Base-by-base conservation (phyloP, 257 asterid genomes). In the Echium plantagineum region DNA sequence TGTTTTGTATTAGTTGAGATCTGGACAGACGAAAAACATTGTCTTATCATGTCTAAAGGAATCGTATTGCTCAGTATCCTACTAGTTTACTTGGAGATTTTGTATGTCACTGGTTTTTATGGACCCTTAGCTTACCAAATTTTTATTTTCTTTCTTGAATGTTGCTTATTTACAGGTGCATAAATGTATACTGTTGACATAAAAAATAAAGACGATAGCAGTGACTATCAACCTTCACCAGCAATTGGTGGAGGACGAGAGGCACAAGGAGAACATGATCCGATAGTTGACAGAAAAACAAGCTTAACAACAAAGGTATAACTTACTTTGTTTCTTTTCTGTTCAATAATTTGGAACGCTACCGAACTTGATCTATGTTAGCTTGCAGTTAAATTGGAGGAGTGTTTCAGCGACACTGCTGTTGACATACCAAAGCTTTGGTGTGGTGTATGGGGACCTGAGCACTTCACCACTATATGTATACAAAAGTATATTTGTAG, bases 391-490 rank as follows among this genome's bases (percentile, higher is more conserved):
- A 58, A 46, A 78, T 61, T 69, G 72, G 79, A 78, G 61, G 58
- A 71, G 71, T 69, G 62, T 82, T 63, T 80, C 94, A 17, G 62
- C 71, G 66, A 69, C 79, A 57, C 74, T 91, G 66, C 47, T 86
- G 24, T 81, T 91, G 57, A 96, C 96, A 18, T 91, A 91, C 74
- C 94, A 91, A 75, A 85, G 98, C 89, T 74, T 85, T 21, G 98
- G 98, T n/a, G 96, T 91, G 61, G 98, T 91, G 49, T 91, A 82
- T 63, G 98, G 98, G 72, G 96, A 88, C 74, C 75, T 91, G 72
- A 81, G 96, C 83, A 91, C 98, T 31, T 88, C 98, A 18, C 98
- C 96, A 5, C 93, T 91, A 26, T 91, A 91, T 69, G 98, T 88
- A 49, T 88, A 74, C 72, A 81, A 74, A 74, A 81, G 90, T 42